Conservation (phyloP, 140 eudicot genomes). For the Eryngium alpinum region DNA sequence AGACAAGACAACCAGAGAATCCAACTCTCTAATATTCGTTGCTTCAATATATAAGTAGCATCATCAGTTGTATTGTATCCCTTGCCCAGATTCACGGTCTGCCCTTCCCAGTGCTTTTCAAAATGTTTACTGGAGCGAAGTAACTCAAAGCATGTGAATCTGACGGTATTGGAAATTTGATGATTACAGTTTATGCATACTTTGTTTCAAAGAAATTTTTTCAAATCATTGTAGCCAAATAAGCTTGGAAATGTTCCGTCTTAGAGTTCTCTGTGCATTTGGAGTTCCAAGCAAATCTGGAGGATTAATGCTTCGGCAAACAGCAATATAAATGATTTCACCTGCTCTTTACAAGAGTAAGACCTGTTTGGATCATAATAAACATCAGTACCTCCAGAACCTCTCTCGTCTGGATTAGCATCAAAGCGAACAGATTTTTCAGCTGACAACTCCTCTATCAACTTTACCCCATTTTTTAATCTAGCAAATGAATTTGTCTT, state of each 20-base stretch:
- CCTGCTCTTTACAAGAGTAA: constrained; percentile 49
- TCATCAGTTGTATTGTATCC: constrained; percentile 4
- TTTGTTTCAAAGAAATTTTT: constrained; percentile 64
- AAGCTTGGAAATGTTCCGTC: constrained; percentile 55
- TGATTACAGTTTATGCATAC: constrained; percentile 45
- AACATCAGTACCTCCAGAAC: constrained; percentile 6
- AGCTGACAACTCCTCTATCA: neutral
- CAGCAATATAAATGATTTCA: constrained; percentile 77
- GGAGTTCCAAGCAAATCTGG: constrained; percentile 50
- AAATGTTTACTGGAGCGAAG: constrained; percentile 9
- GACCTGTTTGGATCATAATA: constrained; percentile 25
- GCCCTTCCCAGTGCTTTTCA: neutral
- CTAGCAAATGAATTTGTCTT: neutral
- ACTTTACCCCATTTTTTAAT: neutral
- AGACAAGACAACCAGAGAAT: constrained; percentile 58
- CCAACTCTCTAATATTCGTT: constrained; percentile 50
- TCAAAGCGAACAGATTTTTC: neutral
- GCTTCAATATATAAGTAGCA: constrained; percentile 21
- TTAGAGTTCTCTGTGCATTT: constrained; percentile 47
- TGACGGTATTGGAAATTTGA: constrained; percentile 47
- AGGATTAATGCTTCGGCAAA: constrained; percentile 67
- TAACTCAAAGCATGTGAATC: constrained; percentile 29
- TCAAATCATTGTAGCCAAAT: constrained; percentile 52
- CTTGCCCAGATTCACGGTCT: neutral
- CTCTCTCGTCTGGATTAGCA: constrained; percentile 12